These are phyloP conservation scores for Nemophila menziesii DNA, from an alignment of 257 asterid genomes.

Conservation along the genomic window DNA sequence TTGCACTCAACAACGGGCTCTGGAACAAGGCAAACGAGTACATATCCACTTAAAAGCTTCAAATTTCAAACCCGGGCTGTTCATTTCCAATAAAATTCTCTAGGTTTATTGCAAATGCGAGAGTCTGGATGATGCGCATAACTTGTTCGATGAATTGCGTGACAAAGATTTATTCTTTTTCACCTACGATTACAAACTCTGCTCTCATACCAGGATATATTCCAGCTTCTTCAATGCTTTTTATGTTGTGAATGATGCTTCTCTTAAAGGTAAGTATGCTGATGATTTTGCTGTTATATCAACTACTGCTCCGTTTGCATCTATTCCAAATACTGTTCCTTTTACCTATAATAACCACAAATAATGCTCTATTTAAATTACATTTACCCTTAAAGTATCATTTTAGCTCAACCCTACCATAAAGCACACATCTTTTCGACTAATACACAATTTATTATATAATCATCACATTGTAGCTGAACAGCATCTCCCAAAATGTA, in stretches of 20 bases:
- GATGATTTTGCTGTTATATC: conserved; percentile 90
- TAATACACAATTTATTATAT: not conserved
- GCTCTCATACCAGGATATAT: conserved; percentile 70
- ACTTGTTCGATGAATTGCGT: conserved; percentile 47
- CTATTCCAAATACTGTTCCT: conserved; percentile 62
- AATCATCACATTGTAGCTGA: not conserved
- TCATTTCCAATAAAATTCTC: conserved; percentile 49
- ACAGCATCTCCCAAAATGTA: not conserved
- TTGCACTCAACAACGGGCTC: conserved; percentile 45
- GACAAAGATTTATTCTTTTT: conserved; percentile 49
- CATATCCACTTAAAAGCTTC: conserved; percentile 35
- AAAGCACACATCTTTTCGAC: too few relatives aligned
- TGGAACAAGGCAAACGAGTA: conserved; percentile 45
- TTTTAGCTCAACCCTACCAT: too few relatives aligned
- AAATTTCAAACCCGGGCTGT: conserved; percentile 37
- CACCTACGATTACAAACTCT: conserved; percentile 71
- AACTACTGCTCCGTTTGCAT: conserved; percentile 82
- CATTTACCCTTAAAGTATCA: too few relatives aligned
- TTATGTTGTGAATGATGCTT: conserved; percentile 65
- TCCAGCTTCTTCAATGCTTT: conserved; percentile 78
- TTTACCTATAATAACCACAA: conserved; percentile 76
- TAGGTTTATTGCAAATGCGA: conserved; percentile 56
- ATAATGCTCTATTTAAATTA: too few relatives aligned
- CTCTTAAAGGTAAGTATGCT: conserved; percentile 74
- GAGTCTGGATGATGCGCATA: conserved; percentile 34